Conservation (phyloP, 371 early-diverging fungal species). For the Mycotypha africana region DNA sequence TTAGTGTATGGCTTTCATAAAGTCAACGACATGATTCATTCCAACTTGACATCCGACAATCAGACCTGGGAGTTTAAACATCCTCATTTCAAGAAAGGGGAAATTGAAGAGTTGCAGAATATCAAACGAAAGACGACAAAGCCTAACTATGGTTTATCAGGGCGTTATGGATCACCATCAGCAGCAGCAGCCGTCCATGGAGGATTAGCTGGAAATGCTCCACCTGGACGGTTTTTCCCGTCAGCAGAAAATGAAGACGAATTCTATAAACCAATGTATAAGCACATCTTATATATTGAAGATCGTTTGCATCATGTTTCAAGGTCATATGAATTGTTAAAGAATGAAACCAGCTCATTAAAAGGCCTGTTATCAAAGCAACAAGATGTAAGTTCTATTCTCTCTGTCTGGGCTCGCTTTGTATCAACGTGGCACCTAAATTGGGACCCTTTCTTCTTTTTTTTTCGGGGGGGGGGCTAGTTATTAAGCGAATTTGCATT, state of each 20-base stretch:
- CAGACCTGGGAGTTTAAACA: conserved; percentile 71
- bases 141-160: conserved; percentile 5
- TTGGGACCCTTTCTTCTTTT: not conserved
- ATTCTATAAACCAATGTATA: conserved; percentile 13
- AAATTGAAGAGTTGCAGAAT: conserved; percentile 46
- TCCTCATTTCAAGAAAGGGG: conserved; percentile 58
- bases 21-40: conserved; percentile 61
- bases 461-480: not conserved
- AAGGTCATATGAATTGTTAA: conserved; percentile 11
- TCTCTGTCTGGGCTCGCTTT: too few relatives aligned
- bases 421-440: not conserved
- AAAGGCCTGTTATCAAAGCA: conserved; percentile 8
- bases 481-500: conserved; percentile 6
- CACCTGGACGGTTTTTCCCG: too few relatives aligned
- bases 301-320: conserved; percentile 17
- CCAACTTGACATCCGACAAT: conserved; percentile 44
- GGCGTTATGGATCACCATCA: not conserved
- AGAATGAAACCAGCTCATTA: conserved; percentile 13
- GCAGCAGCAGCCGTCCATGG: not conserved
- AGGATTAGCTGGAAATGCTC: too few relatives aligned
- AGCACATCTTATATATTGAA: conserved; percentile 18
- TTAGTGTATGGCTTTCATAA: conserved; percentile 55
- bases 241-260: conserved; percentile 9
- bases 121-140: conserved; percentile 61
- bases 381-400: conserved; percentile 1